Base-by-base conservation (phyloP, 129 eudicot genomes). In the Kitagawia praeruptora region DNA sequence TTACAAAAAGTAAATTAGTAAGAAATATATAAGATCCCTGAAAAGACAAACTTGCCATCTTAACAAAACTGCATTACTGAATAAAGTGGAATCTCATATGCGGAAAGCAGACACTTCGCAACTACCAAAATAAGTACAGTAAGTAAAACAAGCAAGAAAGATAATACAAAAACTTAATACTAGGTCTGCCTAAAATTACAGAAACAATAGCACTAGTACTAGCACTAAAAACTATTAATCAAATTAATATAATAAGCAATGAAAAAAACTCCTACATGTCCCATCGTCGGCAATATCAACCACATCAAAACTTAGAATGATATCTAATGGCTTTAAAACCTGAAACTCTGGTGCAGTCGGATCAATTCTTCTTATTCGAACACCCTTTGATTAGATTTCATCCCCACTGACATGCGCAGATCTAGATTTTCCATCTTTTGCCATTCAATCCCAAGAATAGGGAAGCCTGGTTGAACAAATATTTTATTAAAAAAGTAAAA, bases 401-500 rank as follows among this genome's bases (percentile, higher is more conserved):
- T 95, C 66, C 99, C 99, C 87, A 87, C 85, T 3, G 99, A 88
- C 84, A 89, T 73, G 7, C 99, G 89, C 80, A 95, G 69, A 79
- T 95, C 97, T 28, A 98, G 99, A 54, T 95, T 95, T 83, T 95
- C 99, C 97, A 95, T 95, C 84, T 95, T 95, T 81, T 95, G 99
- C 99, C 99, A 95, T 83, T 95, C 99, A 46, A 95, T 91, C 44
- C 98, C 93, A 67, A 95, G 95, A 81, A 95, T 84, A 63, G 99
- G 99, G 84, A 95, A 95, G 46, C 99, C 98, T 94, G 74, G 48
- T 42, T 82, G 38, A 37, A n/a, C 78, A 44, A 8, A 79, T 47
- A 82, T 45, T 28, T 23, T 6, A 28, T 4, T 42, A 1, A 82
- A 51, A 34, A 76, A 11, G 31, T 61, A 27, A 79, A 63, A 46